Evolutionary conservation across 331 rosid genomes (phyloP).

Genomic region (Quercus tomentella): DNA sequence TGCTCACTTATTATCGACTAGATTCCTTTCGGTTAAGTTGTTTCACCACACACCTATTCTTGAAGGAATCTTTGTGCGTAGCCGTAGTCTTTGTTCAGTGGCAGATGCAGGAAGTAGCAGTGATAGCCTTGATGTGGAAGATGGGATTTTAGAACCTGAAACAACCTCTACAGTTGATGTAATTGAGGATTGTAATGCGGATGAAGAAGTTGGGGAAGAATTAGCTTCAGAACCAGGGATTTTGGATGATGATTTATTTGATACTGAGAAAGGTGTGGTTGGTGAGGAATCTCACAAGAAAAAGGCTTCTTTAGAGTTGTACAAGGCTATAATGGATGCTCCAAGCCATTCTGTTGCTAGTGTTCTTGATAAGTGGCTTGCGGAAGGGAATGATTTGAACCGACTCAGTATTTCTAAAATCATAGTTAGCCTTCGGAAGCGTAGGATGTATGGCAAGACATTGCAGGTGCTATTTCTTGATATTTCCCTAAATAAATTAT

Average conservation of each 20-base stretch:
- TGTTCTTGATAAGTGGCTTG: not conserved
- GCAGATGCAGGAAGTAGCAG: not conserved
- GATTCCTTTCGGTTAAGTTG: not conserved
- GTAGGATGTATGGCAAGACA: slow-evolving; percentile 12
- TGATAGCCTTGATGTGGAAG: not conserved
- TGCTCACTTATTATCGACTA: not conserved
- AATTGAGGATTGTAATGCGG: not conserved
- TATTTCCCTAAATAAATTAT: not conserved
- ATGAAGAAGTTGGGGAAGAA: not conserved
- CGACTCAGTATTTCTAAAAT: not conserved
- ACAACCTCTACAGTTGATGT: not conserved
- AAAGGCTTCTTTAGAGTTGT: slow-evolving; percentile 18
- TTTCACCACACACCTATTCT: not conserved
- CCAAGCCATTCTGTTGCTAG: not conserved
- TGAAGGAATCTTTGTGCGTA: not conserved
- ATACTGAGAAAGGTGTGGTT: not conserved
- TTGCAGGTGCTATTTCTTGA: slow-evolving; percentile 13
- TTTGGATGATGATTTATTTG: slow-evolving; percentile 5
- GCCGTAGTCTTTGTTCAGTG: not conserved
- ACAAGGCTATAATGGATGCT: slow-evolving; percentile 2
- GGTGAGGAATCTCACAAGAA: not conserved
- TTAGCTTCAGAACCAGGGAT: not conserved
- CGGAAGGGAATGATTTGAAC: slow-evolving; percentile 9
- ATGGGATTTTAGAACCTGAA: not conserved
- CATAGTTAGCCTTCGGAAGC: not conserved